phyloP scores from a whole-genome alignment of 108 stramenopile species.

The Nitzschia sp. region DNA sequence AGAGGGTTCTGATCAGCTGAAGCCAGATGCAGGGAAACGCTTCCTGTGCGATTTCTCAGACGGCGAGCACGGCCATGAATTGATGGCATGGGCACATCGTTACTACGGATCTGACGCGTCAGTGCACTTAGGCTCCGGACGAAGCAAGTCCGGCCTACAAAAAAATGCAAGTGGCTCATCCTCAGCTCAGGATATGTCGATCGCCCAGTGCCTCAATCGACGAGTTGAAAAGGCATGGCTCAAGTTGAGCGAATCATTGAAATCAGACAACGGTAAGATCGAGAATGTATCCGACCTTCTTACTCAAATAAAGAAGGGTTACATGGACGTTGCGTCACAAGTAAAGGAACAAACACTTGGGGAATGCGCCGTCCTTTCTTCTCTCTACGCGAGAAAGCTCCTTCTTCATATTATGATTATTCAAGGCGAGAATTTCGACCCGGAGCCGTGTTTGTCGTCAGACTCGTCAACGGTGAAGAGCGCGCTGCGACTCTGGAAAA shows the following conservation, averaged over 20 bases:
- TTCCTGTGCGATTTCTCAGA: slow-evolving; percentile 87
- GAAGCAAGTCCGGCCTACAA: slow-evolving; percentile 32
- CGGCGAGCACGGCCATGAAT: slow-evolving; percentile 88
- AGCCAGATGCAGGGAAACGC: slow-evolving; percentile 31
- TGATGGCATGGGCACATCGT: slow-evolving; percentile 88
- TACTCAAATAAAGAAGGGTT: slow-evolving; percentile 15
- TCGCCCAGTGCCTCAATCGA: slow-evolving; percentile 15
- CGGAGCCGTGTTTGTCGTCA: slow-evolving; percentile 31
- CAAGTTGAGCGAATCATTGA: not conserved
- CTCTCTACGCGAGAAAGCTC: slow-evolving; percentile 67
- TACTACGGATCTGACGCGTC: slow-evolving; percentile 91
- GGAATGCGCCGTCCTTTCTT: slow-evolving; percentile 41
- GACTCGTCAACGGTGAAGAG: slow-evolving; percentile 4
- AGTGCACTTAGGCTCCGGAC: slow-evolving; percentile 77
- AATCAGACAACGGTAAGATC: not conserved
- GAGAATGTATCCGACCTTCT: not conserved
- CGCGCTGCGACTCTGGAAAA: slow-evolving; percentile 46
- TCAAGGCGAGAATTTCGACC: slow-evolving; percentile 54
- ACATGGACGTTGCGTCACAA: slow-evolving; percentile 7
- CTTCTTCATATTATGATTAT: slow-evolving; percentile 61
- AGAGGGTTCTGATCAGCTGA: not conserved
- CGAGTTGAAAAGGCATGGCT: slow-evolving; percentile 35
- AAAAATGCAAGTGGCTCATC: slow-evolving; percentile 15
- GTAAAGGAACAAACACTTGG: slow-evolving; percentile 19
- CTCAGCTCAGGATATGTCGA: slow-evolving; percentile 2